phyloP scores from a whole-genome alignment of 805 yeast genomes.

The Clavispora asparagi region DNA sequence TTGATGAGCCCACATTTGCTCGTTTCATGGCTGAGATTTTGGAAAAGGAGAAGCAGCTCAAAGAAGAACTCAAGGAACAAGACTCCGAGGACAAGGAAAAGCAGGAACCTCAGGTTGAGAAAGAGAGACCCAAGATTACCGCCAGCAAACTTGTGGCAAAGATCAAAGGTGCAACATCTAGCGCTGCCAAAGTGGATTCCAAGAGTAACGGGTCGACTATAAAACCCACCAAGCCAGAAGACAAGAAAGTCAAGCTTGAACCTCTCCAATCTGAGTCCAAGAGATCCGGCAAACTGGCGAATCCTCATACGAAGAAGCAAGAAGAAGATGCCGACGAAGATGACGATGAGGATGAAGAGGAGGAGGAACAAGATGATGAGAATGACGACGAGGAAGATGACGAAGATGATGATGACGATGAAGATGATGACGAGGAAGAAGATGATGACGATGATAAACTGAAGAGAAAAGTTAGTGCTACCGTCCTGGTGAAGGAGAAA shows the following conservation, averaged over 20 bases:
- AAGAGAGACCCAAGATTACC: background rate
- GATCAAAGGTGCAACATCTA: background rate
- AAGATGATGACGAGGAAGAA: background rate
- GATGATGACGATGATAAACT: background rate
- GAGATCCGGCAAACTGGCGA: background rate
- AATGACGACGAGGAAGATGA: background rate
- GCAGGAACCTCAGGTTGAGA: background rate
- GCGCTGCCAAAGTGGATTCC: background rate
- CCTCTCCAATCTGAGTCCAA: background rate
- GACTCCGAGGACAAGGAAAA: slow-evolving; percentile 6
- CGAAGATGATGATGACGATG: background rate
- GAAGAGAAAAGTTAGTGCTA: background rate
- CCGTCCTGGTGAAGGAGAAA: too few species aligned
- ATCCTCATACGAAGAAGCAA: background rate
- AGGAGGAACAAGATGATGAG: background rate
- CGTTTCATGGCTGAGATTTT: slow-evolving; percentile 42
- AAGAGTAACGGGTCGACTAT: background rate
- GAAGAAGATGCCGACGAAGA: background rate
- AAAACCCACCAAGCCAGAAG: background rate
- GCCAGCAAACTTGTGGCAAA: slow-evolving; percentile 1
- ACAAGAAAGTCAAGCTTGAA: background rate
- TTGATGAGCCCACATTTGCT: slow-evolving; percentile 54
- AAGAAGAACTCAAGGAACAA: slow-evolving; percentile 5
- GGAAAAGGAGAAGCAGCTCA: slow-evolving; percentile 15
- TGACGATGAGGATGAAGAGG: background rate